These are phyloP conservation scores for Dipsacomyces acuminosporus DNA, from an alignment of 371 early-diverging fungal genomes.

Conservation along the genomic window DNA sequence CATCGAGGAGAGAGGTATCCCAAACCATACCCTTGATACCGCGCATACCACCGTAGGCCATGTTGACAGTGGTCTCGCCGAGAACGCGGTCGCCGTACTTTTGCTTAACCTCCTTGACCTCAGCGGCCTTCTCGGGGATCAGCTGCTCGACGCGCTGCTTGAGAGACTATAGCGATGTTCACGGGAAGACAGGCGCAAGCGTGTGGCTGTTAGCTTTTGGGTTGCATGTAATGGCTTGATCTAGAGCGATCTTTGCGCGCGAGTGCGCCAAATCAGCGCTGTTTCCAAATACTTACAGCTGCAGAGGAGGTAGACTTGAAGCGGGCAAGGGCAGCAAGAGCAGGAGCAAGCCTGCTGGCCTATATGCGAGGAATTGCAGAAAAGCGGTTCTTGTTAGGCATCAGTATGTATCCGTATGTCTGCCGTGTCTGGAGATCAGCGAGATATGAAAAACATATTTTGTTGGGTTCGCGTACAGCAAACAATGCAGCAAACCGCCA, in stretches of 20 bases:
- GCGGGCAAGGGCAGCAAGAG: conserved; percentile 42
- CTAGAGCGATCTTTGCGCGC: no score
- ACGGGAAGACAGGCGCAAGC: no score
- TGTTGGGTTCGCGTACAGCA: no score
- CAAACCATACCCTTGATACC: conserved; percentile 98
- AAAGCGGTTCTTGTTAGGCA: no score
- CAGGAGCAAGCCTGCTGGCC: conserved; percentile 33
- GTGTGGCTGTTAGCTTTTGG: no score
- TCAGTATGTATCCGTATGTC: no score
- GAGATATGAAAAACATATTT: no score
- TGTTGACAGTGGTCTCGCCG: conserved; percentile 94
- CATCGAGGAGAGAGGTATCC: conserved; percentile 96
- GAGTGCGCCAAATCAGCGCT: no score
- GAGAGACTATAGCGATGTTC: conserved; percentile 57
- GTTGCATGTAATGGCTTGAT: no score
- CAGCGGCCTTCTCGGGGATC: conserved; percentile 90
- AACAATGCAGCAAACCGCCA: no score
- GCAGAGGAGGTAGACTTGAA: conserved; percentile 46
- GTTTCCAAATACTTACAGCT: conserved; percentile 33
- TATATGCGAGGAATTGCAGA: conserved; percentile 4
- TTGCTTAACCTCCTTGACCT: conserved; percentile 89
- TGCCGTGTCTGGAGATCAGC: no score
- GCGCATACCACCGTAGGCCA: conserved; percentile 97
- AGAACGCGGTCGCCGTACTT: conserved; percentile 84
- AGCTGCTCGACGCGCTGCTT: conserved; percentile 91